phyloP scores from a whole-genome alignment of 495 filamentous ascomycete species.

The Pseudotulostoma volvatum region DNA sequence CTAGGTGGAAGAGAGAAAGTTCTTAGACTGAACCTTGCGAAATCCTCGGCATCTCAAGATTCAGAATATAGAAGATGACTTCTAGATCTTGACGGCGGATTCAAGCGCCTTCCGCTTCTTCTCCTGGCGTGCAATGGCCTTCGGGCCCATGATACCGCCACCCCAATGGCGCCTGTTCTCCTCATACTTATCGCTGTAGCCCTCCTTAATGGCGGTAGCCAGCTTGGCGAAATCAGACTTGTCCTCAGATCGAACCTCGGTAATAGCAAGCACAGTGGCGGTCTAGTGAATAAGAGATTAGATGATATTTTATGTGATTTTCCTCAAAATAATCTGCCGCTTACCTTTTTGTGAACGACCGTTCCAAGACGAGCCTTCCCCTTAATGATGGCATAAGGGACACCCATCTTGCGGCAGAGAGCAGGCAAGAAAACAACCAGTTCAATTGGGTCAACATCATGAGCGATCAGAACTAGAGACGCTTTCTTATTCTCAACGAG shows the following conservation, averaged over 20 bases:
- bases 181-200: constrained; percentile 91
- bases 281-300: constrained; percentile 40
- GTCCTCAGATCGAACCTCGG: constrained; percentile 94
- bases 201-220: constrained; percentile 91
- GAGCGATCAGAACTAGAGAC: constrained; percentile 88
- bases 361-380: constrained; percentile 98
- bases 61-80: too few relatives aligned
- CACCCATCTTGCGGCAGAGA: constrained; percentile 99
- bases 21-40: too few relatives aligned
- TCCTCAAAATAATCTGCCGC: constrained; percentile 3
- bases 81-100: constrained; percentile 87
- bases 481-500: constrained; percentile 99
- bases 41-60: too few relatives aligned
- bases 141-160: constrained; percentile 98
- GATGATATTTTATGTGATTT: background rate
- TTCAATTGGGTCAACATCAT: constrained; percentile 99
- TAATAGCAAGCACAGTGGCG: constrained; percentile 86
- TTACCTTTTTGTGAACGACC: constrained; percentile 97
- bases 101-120: constrained; percentile 96
- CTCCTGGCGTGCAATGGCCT: constrained; percentile 81
- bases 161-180: constrained; percentile 90
- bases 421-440: constrained; percentile 97
- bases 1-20: too few relatives aligned
- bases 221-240: constrained; percentile 95
- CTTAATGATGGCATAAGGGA: constrained; percentile 98